These are phyloP conservation scores for Leonotis leonurus DNA, from an alignment of 257 asterid species.

Conservation along the genomic window DNA sequence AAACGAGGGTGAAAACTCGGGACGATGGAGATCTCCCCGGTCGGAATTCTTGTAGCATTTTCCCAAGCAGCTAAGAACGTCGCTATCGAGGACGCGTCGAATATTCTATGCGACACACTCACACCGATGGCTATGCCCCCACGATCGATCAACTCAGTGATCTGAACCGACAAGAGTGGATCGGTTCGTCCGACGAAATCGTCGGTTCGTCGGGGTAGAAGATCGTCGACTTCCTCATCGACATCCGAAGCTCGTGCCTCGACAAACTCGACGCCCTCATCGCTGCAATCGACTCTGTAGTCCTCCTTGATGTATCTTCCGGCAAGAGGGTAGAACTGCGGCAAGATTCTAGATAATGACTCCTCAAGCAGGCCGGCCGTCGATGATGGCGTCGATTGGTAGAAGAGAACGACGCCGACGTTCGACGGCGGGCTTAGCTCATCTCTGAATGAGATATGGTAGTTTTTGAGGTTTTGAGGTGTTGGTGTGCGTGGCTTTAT, in stretches of 20 bases:
- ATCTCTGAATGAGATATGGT: neutral
- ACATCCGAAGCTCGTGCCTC: neutral
- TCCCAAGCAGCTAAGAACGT: neutral
- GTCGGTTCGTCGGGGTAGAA: neutral
- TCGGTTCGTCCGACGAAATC: neutral
- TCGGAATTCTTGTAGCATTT: neutral
- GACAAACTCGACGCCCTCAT: neutral
- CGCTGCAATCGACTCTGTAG: neutral
- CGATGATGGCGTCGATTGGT: neutral
- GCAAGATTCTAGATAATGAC: neutral
- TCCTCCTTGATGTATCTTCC: neutral
- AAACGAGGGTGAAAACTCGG: neutral
- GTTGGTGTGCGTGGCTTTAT: too few species aligned
- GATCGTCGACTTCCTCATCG: neutral
- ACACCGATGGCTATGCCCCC: neutral
- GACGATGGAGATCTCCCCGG: neutral
- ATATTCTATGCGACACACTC: neutral
- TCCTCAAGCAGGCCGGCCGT: neutral
- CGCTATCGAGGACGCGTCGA: neutral
- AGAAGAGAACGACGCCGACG: neutral
- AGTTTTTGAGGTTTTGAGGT: too few species aligned
- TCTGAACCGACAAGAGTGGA: neutral
- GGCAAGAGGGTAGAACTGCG: neutral
- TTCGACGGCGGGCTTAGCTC: neutral
- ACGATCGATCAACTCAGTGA: neutral